Base-by-base conservation (phyloP, 108 stramenopile genomes). In the Cyclotella kingstonii region DNA sequence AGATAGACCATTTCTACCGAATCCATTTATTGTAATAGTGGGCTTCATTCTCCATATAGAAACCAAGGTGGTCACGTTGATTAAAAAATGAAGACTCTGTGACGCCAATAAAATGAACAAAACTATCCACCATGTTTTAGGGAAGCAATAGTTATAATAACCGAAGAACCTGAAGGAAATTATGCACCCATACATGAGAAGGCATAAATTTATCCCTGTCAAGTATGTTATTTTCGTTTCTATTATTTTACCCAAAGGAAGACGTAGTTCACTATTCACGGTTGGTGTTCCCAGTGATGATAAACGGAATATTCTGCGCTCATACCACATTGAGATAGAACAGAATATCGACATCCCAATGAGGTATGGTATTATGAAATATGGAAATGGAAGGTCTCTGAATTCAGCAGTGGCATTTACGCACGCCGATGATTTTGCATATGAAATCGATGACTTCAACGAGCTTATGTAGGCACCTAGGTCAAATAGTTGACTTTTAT, bases 281-380 rank as follows among this genome's bases (percentile, higher is more conserved):
- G 67, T 76, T 4, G 75, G 75, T 7, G 75, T 76, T 10, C 75
- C 75, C 22, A 62, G 9, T 6, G 61, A 64, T 19, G 75, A 63
- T 17, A 58, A 12, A 10, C 59, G 48, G 21, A 68, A 68, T 25
- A 76, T 76, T 35, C 33, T 44, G 31, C 42, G 66, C 28, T 76
- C 75, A 33, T 59, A 59, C 39, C 39, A 29, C 19, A 76, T 12
- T 0, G 75, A 68, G 7, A 42, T 27, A 0, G 66, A 39, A 31
- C 60, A 58, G 26, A 42, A 68, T 4, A 52, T 30, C 9, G 75
- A 66, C 55, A 59, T 63, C 14, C 55, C 62, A 28, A 58, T 11
- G 0, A 63, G 62, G 36, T 68, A 62, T 1, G 42, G 11, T 12
- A 67, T 15, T 11, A 63, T 26, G 3, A 66, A 36, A 14, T 29